A percentile compares a stretch with the other conserved stretches of the same genome.
phyloP scores from a whole-genome alignment of 2,329 filamentous ascomycete species.

The Talaromyces sp. region DNA sequence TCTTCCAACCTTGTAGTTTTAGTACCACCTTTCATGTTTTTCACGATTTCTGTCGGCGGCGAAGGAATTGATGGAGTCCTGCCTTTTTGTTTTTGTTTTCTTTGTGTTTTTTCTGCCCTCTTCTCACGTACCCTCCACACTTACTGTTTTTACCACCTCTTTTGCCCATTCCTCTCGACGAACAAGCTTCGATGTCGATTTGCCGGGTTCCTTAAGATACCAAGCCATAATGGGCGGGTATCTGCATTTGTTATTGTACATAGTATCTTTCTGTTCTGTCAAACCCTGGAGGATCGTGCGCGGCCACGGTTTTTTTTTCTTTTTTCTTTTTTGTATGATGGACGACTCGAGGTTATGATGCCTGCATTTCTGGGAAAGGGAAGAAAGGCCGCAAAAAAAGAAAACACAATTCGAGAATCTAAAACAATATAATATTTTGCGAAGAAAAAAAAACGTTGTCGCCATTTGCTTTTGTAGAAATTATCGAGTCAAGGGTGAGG shows the following conservation, averaged over 20 bases:
- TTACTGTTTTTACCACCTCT: constrained; percentile 1
- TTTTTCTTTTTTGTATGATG: constrained; percentile 33
- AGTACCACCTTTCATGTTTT: constrained; percentile 27
- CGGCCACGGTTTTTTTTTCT: constrained; percentile 15
- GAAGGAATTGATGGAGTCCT: constrained; percentile 20
- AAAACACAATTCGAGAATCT: constrained; percentile 35
- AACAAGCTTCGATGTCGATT: constrained; percentile 14
- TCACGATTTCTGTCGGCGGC: constrained; percentile 24
- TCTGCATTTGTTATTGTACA: constrained; percentile 43
- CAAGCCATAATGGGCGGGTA: constrained; percentile 1
- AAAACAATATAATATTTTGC: constrained; percentile 33
- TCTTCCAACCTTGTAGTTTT: constrained; percentile 34
- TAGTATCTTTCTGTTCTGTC: constrained; percentile 32
- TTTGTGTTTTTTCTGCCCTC: constrained; percentile 7
- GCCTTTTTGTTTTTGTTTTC: constrained; percentile 12
- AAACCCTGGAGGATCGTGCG: constrained; percentile 12
- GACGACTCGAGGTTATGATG: constrained; percentile 41
- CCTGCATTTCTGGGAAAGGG: constrained; percentile 34
- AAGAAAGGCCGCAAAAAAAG: constrained; percentile 18
- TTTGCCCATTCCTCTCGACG: constrained; percentile 12
- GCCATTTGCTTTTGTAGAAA: constrained; percentile 11
- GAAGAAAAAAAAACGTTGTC: constrained; percentile 16
- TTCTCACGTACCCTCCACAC: neutral
- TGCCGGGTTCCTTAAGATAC: neutral
- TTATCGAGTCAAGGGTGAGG: constrained; percentile 4